These are phyloP conservation scores for Moniliella sp. DNA, from an alignment of 1,284 basidiomycete genomes.

Conservation along the genomic window DNA sequence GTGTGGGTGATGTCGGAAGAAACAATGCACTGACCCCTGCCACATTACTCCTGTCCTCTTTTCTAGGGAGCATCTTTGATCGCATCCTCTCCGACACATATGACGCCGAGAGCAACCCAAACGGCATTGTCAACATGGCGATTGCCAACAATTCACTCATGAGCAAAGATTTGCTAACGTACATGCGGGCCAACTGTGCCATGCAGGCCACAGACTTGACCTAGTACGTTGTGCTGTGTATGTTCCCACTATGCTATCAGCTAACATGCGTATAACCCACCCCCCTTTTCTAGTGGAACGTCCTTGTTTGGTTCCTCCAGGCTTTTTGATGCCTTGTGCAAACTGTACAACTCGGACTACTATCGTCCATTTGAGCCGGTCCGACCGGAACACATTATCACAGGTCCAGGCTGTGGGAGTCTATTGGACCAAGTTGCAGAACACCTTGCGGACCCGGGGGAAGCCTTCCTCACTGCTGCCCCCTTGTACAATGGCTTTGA, in stretches of 20 bases:
- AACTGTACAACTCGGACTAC: slow-evolving; percentile 2
- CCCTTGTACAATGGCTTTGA: slow-evolving; percentile 8
- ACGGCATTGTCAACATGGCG: slow-evolving; percentile 6
- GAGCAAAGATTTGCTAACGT: slow-evolving; percentile 3
- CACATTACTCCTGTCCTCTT: too few species aligned
- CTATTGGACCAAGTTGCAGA: slow-evolving; percentile 5
- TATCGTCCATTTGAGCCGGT: slow-evolving; percentile 3
- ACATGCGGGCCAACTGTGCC: too few species aligned
- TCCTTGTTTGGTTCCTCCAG: slow-evolving; percentile 5
- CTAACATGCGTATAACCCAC: background rate
- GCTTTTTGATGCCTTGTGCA: slow-evolving; percentile 4
- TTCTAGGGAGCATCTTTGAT: slow-evolving; percentile 6
- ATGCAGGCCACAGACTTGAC: too few species aligned
- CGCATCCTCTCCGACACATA: slow-evolving; percentile 3
- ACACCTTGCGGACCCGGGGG: slow-evolving; percentile 1
- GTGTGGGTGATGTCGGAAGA: too few species aligned
- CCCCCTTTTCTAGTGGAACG: slow-evolving; percentile 2
- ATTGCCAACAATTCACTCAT: slow-evolving; percentile 8
- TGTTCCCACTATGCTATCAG: background rate
- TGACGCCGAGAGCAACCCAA: slow-evolving; percentile 1
- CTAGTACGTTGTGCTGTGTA: background rate
- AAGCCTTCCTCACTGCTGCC: background rate
- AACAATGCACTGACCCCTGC: too few species aligned
- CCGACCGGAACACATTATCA: slow-evolving; percentile 2
- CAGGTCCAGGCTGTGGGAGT: slow-evolving; percentile 5